These are phyloP conservation scores for Pythium grandisporangium DNA, from an alignment of 352 stramenopile species.

Conservation along the genomic window DNA sequence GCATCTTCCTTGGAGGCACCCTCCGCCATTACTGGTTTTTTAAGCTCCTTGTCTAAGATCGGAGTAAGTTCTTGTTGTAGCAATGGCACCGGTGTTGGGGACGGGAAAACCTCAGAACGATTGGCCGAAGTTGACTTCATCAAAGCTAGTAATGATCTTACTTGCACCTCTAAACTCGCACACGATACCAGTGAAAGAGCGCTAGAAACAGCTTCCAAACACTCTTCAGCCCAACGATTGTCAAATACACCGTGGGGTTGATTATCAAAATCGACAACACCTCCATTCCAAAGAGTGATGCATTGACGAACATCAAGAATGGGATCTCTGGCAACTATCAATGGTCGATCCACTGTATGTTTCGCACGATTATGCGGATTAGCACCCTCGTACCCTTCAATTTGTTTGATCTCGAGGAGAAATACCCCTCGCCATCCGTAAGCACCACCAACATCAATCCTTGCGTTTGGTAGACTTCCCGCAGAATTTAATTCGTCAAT, in stretches of 20 bases:
- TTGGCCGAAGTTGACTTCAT: no score
- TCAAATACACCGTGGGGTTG: no score
- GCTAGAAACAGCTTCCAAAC: conserved; percentile 44
- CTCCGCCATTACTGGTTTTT: no score
- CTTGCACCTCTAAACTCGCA: conserved; percentile 23
- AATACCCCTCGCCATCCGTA: conserved; percentile 56
- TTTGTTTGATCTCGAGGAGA: conserved; percentile 34
- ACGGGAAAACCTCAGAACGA: no score
- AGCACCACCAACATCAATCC: conserved; percentile 37
- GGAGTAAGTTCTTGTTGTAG: no score
- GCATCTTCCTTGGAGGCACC: no score
- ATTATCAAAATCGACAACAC: no score
- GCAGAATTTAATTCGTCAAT: conserved; percentile 10
- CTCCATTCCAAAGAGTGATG: neutral
- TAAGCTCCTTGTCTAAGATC: no score
- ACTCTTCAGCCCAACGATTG: no score
- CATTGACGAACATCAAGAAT: neutral
- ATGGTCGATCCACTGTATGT: no score
- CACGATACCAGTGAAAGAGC: conserved; percentile 46
- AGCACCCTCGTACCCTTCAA: conserved; percentile 2
- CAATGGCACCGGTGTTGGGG: neutral
- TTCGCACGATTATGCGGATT: no score
- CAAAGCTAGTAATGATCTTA: conserved; percentile 25
- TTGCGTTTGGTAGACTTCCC: no score
- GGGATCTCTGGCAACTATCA: neutral